Conservation (phyloP, 83 land plant genomes). For the Thuja plicata region DNA sequence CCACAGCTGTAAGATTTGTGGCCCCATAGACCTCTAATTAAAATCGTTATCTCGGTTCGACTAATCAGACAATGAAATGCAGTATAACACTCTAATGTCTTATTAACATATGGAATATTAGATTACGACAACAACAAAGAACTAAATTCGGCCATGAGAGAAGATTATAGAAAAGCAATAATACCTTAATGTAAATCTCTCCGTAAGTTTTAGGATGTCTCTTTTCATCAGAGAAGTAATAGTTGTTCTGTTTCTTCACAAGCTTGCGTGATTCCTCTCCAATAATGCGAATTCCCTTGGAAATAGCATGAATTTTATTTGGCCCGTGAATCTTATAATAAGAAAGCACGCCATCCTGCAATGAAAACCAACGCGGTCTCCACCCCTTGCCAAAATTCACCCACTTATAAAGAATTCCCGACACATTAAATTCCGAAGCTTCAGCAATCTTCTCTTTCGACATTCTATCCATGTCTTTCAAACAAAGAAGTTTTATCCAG, state of each 20-base stretch:
- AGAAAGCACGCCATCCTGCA: constrained; percentile 92
- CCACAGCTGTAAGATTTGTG: background rate
- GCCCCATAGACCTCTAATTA: background rate
- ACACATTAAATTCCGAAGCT: constrained; percentile 31
- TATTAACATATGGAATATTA: background rate
- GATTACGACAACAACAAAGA: background rate
- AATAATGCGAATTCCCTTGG: constrained; percentile 59
- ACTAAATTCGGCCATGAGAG: background rate
- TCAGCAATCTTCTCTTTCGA: constrained; percentile 8
- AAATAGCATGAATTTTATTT: constrained; percentile 69
- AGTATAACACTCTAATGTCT: background rate
- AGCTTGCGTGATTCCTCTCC: constrained; percentile 82
- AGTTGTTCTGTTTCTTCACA: constrained; percentile 41
- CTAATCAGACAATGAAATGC: background rate
- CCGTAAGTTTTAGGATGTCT: background rate
- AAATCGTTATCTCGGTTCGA: background rate
- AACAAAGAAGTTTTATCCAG: background rate
- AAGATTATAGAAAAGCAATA: background rate
- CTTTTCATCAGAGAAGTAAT: background rate
- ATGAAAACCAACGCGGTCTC: constrained; percentile 93
- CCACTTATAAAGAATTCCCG: constrained; percentile 92
- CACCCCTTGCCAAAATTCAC: constrained; percentile 98
- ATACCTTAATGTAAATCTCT: constrained; percentile 8
- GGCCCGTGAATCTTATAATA: constrained; percentile 98
- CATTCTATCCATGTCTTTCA: background rate